A percentile compares a stretch with the other conserved stretches of the same genome.
Conservation (phyloP, 2,329 filamentous ascomycete species). For the Endothia cerciana region DNA sequence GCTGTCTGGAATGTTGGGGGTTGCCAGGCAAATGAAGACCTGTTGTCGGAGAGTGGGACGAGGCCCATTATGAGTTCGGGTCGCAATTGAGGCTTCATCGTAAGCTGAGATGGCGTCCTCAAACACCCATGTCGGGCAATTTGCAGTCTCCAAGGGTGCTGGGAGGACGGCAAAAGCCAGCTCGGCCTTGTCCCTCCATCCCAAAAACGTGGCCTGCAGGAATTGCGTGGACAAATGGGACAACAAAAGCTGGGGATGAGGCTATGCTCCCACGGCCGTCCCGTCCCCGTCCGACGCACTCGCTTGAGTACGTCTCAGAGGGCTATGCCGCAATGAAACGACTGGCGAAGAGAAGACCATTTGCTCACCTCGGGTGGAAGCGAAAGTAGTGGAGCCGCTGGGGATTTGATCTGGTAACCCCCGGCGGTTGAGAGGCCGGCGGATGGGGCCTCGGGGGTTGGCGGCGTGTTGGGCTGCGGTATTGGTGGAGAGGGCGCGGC, state of each 20-base stretch:
- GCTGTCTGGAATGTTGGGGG: slow-evolving; percentile 8
- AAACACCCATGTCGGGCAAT: slow-evolving; percentile 20
- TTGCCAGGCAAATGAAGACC: slow-evolving; percentile 9
- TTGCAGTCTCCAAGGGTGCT: slow-evolving; percentile 9
- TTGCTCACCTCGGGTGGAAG: slow-evolving; percentile 25
- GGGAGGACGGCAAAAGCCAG: slow-evolving; percentile 15
- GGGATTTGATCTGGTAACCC: slow-evolving; percentile 8
- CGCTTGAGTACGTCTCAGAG: slow-evolving; percentile 24
- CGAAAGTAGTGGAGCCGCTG: slow-evolving; percentile 21
- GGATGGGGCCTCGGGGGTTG: slow-evolving; percentile 16
- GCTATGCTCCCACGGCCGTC: slow-evolving; percentile 15
- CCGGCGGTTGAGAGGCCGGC: slow-evolving; percentile 16
- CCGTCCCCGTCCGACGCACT: slow-evolving; percentile 13
- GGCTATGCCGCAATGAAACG: slow-evolving; percentile 23
- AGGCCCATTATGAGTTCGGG: slow-evolving; percentile 23
- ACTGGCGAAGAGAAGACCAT: slow-evolving; percentile 21
- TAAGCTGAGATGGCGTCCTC: slow-evolving; percentile 20
- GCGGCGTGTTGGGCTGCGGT: slow-evolving; percentile 1
- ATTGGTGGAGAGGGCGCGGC: slow-evolving; percentile 19
- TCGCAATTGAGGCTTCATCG: slow-evolving; percentile 17
- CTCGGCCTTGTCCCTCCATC: slow-evolving; percentile 21
- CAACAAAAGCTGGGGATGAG: slow-evolving; percentile 16
- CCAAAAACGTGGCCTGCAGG: slow-evolving; percentile 18
- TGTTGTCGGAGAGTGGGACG: slow-evolving; percentile 15
- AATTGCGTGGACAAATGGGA: slow-evolving; percentile 1